phyloP scores from a whole-genome alignment of 331 rosid genomes.

The Malus hybrid region DNA sequence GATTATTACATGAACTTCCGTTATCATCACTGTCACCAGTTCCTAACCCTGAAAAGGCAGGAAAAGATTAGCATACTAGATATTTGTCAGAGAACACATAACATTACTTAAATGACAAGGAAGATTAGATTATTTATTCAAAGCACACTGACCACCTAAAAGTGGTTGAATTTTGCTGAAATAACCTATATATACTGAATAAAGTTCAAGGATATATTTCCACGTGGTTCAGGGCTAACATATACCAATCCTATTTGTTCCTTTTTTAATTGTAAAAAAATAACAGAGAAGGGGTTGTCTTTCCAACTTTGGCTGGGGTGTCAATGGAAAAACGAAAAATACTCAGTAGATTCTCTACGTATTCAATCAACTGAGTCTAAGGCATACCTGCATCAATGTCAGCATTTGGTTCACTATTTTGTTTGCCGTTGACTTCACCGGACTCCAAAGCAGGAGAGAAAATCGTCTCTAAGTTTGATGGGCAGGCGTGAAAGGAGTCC shows the following conservation, averaged over 20 bases:
- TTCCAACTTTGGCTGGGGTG: not conserved
- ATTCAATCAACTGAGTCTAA: not conserved
- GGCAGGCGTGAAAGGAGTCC: conserved; percentile 43
- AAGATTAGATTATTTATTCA: not conserved
- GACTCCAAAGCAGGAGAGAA: conserved; percentile 87
- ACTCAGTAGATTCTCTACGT: not conserved
- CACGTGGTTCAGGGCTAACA: not conserved
- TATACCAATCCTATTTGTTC: not conserved
- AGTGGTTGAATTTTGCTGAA: not conserved
- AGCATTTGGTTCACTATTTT: conserved; percentile 31
- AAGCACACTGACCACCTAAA: not conserved
- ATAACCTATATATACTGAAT: not conserved
- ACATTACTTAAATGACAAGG: not conserved
- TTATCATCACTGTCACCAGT: conserved; percentile 45
- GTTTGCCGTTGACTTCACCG: conserved; percentile 39
- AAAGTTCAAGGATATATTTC: not conserved
- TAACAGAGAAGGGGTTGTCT: not conserved
- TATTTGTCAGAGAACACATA: not conserved
- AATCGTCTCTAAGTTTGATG: conserved; percentile 58
- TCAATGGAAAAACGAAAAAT: not conserved
- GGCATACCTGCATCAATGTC: conserved; percentile 57
- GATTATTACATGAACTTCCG: conserved; percentile 44
- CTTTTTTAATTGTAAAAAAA: not conserved
- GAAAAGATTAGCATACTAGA: conserved; percentile 22
- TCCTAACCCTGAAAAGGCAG: conserved; percentile 43